Conservation (phyloP, 257 asterid genomes). For the Solanum sejunctum region DNA sequence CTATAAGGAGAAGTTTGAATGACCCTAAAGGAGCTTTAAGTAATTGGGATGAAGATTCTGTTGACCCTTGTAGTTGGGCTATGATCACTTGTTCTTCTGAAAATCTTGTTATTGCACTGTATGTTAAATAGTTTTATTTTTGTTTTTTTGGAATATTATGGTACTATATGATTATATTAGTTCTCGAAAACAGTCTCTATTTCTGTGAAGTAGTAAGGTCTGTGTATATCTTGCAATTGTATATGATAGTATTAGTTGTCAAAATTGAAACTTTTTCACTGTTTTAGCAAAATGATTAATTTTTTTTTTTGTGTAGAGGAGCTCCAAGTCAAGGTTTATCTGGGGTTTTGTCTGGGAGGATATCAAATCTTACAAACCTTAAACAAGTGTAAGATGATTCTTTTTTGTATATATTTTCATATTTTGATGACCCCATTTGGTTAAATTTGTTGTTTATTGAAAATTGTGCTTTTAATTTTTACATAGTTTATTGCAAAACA, state of each 20-base stretch:
- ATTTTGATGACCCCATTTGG: background rate
- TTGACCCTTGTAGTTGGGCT: conserved; percentile 97
- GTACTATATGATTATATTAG: background rate
- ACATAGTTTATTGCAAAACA: conserved; percentile 70
- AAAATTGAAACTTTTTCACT: background rate
- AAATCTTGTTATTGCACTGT: conserved; percentile 75
- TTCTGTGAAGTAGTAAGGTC: too few relatives aligned
- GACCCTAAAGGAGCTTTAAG: conserved; percentile 84
- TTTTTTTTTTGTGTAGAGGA: conserved; percentile 40
- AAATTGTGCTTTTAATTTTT: background rate
- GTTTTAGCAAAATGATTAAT: background rate
- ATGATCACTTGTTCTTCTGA: conserved; percentile 87
- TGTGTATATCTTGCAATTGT: too few relatives aligned
- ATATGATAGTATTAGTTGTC: background rate
- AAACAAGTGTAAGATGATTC: conserved; percentile 64
- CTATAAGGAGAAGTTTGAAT: conserved; percentile 31
- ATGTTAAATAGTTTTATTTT: conserved; percentile 4
- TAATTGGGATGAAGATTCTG: conserved; percentile 94
- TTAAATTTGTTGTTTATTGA: background rate
- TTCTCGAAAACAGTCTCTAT: too few relatives aligned
- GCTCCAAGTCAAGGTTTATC: conserved; percentile 97
- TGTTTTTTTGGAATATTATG: background rate
- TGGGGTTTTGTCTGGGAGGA: conserved; percentile 65
- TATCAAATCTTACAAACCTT: conserved; percentile 86
- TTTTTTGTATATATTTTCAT: background rate